A percentile compares a stretch with the other conserved stretches of the same genome.
Conservation (phyloP, 2,329 filamentous ascomycete species). For the Diaporthe batatas region DNA sequence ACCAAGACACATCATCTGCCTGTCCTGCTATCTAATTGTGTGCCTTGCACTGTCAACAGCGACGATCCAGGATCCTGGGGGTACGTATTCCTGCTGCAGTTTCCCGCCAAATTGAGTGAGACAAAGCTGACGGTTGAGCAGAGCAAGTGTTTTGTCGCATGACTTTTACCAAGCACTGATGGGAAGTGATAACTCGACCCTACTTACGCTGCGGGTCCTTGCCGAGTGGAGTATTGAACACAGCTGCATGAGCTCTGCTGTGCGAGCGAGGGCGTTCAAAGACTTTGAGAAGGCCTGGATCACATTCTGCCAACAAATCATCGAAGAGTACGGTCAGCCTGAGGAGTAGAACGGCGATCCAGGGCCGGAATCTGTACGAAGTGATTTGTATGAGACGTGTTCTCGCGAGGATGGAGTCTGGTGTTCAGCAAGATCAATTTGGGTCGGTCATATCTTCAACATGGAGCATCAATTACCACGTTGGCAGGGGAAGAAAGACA, state of each 20-base stretch:
- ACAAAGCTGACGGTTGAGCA: slow-evolving; percentile 48
- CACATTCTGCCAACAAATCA: not conserved
- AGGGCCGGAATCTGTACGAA: not conserved
- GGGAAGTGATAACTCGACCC: slow-evolving; percentile 74
- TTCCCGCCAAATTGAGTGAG: not conserved
- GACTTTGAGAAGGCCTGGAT: slow-evolving; percentile 2
- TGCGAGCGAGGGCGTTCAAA: not conserved
- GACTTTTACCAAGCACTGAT: slow-evolving; percentile 84
- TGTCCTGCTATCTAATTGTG: slow-evolving; percentile 74
- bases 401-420: not conserved
- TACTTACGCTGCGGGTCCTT: slow-evolving; percentile 79
- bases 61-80: slow-evolving; percentile 81
- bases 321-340: not conserved
- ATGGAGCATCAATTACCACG: not conserved
- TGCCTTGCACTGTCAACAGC: slow-evolving; percentile 80
- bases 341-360: not conserved
- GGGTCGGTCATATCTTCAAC: not conserved
- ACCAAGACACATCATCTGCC: slow-evolving; percentile 78
- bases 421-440: not conserved
- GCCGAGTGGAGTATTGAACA: slow-evolving; percentile 73
- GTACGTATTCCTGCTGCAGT: slow-evolving; percentile 55
- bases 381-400: no score
- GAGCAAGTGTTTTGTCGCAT: slow-evolving; percentile 75
- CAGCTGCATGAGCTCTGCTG: slow-evolving; percentile 60
- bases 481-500: no score